A percentile compares a stretch with the other conserved stretches of the same genome.
Evolutionary conservation across 2,329 filamentous ascomycete species (phyloP).

Genomic region (Arthrocladium fulminans): DNA sequence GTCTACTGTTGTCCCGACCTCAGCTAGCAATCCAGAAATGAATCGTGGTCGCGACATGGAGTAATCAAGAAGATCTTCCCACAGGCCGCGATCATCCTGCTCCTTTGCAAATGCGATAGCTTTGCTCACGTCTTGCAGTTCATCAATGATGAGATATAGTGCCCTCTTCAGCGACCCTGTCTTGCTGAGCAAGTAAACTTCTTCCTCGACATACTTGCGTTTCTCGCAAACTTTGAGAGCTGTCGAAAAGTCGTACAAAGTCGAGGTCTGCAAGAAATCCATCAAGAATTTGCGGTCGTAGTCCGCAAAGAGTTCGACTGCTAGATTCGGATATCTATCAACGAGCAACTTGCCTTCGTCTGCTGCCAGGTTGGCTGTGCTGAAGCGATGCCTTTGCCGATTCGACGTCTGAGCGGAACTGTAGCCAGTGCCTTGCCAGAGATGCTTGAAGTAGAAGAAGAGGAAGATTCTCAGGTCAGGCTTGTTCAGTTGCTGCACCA

Average conservation of each 20-base stretch:
- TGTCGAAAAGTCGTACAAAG: constrained; percentile 76
- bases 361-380: constrained; percentile 39
- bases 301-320: constrained; percentile 74
- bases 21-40: constrained; percentile 81
- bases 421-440: constrained; percentile 66
- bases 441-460: constrained; percentile 79
- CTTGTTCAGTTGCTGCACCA: constrained; percentile 66
- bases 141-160: constrained; percentile 83
- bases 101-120: constrained; percentile 93
- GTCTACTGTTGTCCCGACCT: constrained; percentile 88
- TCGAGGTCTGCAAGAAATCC: constrained; percentile 76
- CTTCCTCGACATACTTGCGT: constrained; percentile 73
- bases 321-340: constrained; percentile 77
- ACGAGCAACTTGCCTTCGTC: constrained; percentile 60
- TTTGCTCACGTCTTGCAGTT: constrained; percentile 81
- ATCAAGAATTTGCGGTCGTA: constrained; percentile 75
- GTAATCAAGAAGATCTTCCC: constrained; percentile 90
- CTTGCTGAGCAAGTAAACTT: constrained; percentile 93
- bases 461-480: constrained; percentile 65
- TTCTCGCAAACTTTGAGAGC: constrained; percentile 66
- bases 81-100: constrained; percentile 83
- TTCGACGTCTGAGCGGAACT: constrained; percentile 29
- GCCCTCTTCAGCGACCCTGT: constrained; percentile 90
- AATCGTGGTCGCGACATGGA: constrained; percentile 97
- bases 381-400: constrained; percentile 23